phyloP scores from a whole-genome alignment of 371 early-diverging fungal species.

The Rhizopus delemar region DNA sequence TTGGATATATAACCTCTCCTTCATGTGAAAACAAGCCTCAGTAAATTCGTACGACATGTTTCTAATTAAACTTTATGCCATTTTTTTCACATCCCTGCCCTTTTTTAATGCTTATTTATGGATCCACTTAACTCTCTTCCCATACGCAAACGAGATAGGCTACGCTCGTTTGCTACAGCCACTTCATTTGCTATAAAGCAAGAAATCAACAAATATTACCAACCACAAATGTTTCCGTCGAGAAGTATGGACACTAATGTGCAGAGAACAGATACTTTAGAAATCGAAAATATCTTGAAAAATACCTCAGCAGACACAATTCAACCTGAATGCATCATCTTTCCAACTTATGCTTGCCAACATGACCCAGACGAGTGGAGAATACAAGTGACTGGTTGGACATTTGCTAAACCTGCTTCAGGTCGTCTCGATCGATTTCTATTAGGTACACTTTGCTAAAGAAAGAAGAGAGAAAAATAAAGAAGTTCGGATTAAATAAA shows the following conservation, averaged over 20 bases:
- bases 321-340: slow-evolving; percentile 43
- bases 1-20: too few relatives aligned
- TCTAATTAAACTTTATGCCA: too few relatives aligned
- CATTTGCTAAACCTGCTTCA: slow-evolving; percentile 41
- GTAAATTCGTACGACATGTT: too few relatives aligned
- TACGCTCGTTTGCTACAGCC: slow-evolving; percentile 30
- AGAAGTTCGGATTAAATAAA: too few relatives aligned
- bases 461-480: not conserved
- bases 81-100: too few relatives aligned
- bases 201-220: slow-evolving; percentile 34
- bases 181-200: slow-evolving; percentile 30
- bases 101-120: too few relatives aligned
- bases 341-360: slow-evolving; percentile 43
- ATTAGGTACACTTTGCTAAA: slow-evolving; percentile 22
- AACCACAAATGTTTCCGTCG: slow-evolving; percentile 8
- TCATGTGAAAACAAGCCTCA: too few relatives aligned
- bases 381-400: slow-evolving; percentile 40
- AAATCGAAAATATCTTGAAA: slow-evolving; percentile 28
- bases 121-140: not conserved
- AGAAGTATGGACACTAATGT: slow-evolving; percentile 6
- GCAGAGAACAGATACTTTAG: slow-evolving; percentile 22
- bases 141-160: slow-evolving; percentile 25
- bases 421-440: slow-evolving; percentile 36
- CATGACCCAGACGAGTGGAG: slow-evolving; percentile 24
- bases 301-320: slow-evolving; percentile 19